These are phyloP conservation scores for Nelumbo lutea DNA, from an alignment of 164 flowering plant genomes.

Conservation along the genomic window DNA sequence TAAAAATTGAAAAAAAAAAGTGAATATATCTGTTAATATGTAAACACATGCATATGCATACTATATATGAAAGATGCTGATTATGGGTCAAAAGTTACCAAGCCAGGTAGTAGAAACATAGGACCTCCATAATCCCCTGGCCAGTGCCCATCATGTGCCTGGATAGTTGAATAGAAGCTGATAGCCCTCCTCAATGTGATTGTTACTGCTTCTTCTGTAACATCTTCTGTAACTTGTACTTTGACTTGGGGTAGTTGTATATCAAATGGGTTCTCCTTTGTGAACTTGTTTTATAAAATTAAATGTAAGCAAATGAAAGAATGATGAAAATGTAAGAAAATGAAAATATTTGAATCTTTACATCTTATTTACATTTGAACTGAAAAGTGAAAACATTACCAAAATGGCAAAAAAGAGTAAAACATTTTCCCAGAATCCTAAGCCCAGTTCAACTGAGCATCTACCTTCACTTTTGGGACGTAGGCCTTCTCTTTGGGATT, in stretches of 20 bases:
- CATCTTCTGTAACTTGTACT: constrained; percentile 24
- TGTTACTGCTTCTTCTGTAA: constrained; percentile 32
- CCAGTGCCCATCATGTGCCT: constrained; percentile 70
- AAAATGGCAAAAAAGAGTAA: no score
- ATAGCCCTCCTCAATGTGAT: constrained; percentile 39
- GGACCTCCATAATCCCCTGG: constrained; percentile 63
- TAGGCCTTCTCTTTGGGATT: no score
- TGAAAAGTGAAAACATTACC: neutral
- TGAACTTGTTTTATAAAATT: constrained; percentile 15
- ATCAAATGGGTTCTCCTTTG: constrained; percentile 25
- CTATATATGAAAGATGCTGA: neutral
- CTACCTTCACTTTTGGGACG: no score
- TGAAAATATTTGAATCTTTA: neutral
- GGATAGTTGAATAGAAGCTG: constrained; percentile 41
- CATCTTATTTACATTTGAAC: neutral
- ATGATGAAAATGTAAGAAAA: neutral
- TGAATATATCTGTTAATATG: neutral
- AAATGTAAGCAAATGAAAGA: neutral
- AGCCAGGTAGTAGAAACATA: constrained; percentile 50
- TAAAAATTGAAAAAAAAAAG: neutral
- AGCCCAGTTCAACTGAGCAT: no score
- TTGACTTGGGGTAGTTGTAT: constrained; percentile 21
- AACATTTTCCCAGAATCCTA: no score
- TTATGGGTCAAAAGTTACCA: constrained; percentile 27
- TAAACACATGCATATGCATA: neutral